Conservation (phyloP, 176 grass and related monocot genomes). For the Oryza meyeriana region DNA sequence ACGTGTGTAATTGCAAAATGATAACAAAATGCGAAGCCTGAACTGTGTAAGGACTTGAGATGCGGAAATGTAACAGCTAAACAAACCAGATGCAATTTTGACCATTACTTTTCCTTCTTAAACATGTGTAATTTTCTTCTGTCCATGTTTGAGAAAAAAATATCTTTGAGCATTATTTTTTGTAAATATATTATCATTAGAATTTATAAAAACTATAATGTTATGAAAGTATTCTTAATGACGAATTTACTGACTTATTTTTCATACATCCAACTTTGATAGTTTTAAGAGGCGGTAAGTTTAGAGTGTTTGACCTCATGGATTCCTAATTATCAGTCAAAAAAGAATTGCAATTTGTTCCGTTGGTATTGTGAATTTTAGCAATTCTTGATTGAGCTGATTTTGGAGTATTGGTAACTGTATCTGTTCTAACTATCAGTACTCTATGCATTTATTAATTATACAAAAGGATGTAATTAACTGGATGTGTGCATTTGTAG, state of each 20-base stretch:
- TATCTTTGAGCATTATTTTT: background rate
- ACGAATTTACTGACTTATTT: background rate
- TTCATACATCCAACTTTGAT: background rate
- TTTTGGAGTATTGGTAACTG: background rate
- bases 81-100: background rate
- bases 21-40: slow-evolving; percentile 1
- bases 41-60: background rate
- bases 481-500: background rate
- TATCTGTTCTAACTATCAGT: background rate
- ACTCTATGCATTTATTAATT: background rate
- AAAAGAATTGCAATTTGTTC: background rate
- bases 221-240: background rate
- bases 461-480: background rate
- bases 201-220: background rate
- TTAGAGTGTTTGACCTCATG: background rate
- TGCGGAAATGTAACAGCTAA: background rate
- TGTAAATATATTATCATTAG: background rate
- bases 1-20: background rate
- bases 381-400: slow-evolving; percentile 8
- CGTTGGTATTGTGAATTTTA: background rate
- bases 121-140: background rate
- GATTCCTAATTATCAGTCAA: background rate
- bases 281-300: background rate
- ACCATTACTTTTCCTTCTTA: background rate
- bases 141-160: background rate